These are phyloP conservation scores for Penstemon newberryi DNA, from an alignment of 257 asterid species.

Conservation along the genomic window DNA sequence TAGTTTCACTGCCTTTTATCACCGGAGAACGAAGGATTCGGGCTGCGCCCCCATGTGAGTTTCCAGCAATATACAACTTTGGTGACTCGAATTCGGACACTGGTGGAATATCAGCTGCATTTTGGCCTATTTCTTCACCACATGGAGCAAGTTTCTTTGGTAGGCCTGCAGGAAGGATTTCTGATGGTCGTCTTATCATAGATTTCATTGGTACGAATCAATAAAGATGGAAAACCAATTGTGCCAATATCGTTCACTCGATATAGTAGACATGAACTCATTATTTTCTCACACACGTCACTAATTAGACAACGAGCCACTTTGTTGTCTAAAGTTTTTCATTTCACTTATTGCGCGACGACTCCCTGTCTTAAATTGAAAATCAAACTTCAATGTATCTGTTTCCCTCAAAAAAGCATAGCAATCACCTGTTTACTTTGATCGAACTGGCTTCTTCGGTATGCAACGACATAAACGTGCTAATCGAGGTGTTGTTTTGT, in stretches of 20 bases:
- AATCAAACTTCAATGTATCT: too few relatives aligned
- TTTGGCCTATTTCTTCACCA: constrained; percentile 44
- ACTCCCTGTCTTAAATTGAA: too few relatives aligned
- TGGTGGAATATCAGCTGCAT: constrained; percentile 55
- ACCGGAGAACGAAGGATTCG: constrained; percentile 5
- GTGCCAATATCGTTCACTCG: not conserved
- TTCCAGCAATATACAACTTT: constrained; percentile 60
- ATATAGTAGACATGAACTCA: not conserved
- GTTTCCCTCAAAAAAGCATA: too few relatives aligned
- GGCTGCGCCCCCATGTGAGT: constrained; percentile 39
- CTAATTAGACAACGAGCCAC: too few relatives aligned
- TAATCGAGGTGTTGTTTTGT: not conserved
- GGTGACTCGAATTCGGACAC: constrained; percentile 69
- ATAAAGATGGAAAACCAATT: not conserved
- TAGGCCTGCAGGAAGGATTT: constrained; percentile 44
- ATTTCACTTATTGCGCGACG: too few relatives aligned
- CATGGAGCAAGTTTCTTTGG: constrained; percentile 48
- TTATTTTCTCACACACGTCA: too few relatives aligned
- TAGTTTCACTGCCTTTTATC: constrained; percentile 8
- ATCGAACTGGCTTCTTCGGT: too few relatives aligned
- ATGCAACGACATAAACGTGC: not conserved
- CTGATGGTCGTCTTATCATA: constrained; percentile 64
- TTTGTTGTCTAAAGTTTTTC: too few relatives aligned
- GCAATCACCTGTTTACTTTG: too few relatives aligned
- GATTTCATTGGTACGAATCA: constrained; percentile 50